phyloP scores from a whole-genome alignment of 441 rosid genomes.

The Pelargonium cotyledonis region DNA sequence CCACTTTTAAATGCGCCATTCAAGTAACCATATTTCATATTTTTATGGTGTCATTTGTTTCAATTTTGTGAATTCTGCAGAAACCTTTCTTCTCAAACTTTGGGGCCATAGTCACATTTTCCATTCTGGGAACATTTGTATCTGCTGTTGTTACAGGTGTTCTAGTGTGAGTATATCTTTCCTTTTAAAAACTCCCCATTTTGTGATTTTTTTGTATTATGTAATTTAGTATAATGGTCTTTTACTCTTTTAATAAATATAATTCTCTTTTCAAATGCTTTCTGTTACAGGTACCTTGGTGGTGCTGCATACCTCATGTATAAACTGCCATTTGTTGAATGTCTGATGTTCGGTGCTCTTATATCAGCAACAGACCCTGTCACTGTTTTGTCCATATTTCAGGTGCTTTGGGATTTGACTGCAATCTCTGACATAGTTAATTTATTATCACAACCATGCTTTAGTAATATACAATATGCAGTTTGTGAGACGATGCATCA shows the following conservation, averaged over 20 bases:
- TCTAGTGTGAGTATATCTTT: conserved; percentile 60
- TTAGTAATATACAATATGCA: too few species aligned
- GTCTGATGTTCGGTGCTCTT: conserved; percentile 94
- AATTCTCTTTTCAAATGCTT: conserved; percentile 16
- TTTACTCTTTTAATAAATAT: background rate
- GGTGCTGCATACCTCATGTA: conserved; percentile 78
- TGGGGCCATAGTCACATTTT: conserved; percentile 93
- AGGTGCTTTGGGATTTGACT: conserved; percentile 37
- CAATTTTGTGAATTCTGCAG: conserved; percentile 33
- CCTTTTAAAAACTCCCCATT: background rate
- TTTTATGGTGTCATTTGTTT: background rate
- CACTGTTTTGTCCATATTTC: conserved; percentile 91
- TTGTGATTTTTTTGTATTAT: background rate
- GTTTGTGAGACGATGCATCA: too few species aligned
- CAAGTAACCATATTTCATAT: background rate
- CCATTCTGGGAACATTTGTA: conserved; percentile 76
- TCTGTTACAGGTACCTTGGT: conserved; percentile 68
- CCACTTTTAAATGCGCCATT: background rate
- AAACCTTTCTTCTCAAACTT: conserved; percentile 96
- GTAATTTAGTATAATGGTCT: background rate
- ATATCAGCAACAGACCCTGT: conserved; percentile 99
- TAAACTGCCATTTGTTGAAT: conserved; percentile 82
- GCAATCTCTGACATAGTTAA: background rate
- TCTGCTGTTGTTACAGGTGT: conserved; percentile 77
- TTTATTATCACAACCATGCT: too few species aligned